A percentile compares a stretch with the other conserved stretches of the same genome.
phyloP scores from a whole-genome alignment of 2,329 filamentous ascomycete genomes.

The Colletotrichum liriopes region DNA sequence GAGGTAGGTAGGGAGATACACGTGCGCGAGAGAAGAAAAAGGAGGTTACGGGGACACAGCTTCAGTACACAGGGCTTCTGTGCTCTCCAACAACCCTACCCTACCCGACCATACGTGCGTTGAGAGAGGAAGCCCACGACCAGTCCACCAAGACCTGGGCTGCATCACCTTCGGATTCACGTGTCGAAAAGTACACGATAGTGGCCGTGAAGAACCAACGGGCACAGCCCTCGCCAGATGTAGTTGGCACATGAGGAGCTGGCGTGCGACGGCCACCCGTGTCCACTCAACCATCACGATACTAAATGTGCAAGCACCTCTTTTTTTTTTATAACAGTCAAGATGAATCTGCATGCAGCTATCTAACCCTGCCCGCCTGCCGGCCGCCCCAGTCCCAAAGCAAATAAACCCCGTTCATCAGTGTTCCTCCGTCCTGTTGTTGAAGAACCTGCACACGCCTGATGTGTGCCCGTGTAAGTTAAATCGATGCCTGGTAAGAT shows the following conservation, averaged over 20 bases:
- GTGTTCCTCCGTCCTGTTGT: conserved; percentile 38
- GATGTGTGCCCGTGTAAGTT: conserved; percentile 31
- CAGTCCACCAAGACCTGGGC: not conserved
- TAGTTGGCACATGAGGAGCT: not conserved
- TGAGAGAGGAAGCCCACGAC: not conserved
- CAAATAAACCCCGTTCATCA: conserved; percentile 31
- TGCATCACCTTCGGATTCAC: not conserved
- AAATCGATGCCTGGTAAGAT: conserved; percentile 35
- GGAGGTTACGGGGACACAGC: not conserved
- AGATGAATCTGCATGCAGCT: conserved; percentile 38
- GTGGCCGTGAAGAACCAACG: not conserved
- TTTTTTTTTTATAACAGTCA: conserved; percentile 18
- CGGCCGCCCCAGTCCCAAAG: conserved; percentile 34
- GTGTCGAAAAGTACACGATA: too few relatives aligned
- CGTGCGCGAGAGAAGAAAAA: not conserved
- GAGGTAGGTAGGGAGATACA: not conserved
- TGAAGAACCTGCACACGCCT: conserved; percentile 35
- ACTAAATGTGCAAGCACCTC: conserved; percentile 3
- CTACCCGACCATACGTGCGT: not conserved
- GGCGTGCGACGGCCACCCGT: too few relatives aligned
- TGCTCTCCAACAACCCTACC: not conserved
- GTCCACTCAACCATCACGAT: not conserved
- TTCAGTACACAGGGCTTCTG: not conserved
- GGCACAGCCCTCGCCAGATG: too few relatives aligned
- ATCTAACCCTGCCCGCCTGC: conserved; percentile 36